Evolutionary conservation across 2,329 filamentous ascomycete genomes (phyloP).

Genomic region (Lanzia echinophila): DNA sequence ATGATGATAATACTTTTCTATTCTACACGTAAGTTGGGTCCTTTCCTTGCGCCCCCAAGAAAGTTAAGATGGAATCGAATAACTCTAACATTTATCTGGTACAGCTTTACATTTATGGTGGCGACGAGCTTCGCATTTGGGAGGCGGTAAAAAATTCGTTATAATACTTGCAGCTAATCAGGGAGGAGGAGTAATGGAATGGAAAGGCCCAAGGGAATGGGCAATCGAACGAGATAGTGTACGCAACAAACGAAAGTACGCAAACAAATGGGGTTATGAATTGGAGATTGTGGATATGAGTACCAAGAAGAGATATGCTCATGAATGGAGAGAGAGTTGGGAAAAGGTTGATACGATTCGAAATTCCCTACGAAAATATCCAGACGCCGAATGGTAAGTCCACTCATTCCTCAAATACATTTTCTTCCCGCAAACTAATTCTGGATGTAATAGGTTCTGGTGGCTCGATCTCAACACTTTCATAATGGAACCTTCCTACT

Average conservation of each 20-base stretch:
- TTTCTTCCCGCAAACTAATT: constrained; percentile 18
- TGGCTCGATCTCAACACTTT: constrained; percentile 98
- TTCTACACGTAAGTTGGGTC: constrained; percentile 69
- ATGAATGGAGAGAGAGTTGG: constrained; percentile 99
- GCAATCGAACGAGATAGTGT: constrained; percentile 95
- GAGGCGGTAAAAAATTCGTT: constrained; percentile 85
- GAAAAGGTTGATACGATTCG: constrained; percentile 96
- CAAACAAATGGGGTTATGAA: constrained; percentile 83
- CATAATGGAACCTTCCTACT: constrained; percentile 92
- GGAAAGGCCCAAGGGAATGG: constrained; percentile 97
- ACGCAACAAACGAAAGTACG: constrained; percentile 89
- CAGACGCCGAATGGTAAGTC: constrained; percentile 84
- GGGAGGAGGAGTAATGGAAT: constrained; percentile 96
- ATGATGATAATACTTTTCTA: constrained; percentile 61
- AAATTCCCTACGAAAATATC: constrained; percentile 85
- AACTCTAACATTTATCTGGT: constrained; percentile 13
- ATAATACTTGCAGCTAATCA: constrained; percentile 91
- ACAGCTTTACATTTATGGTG: constrained; percentile 47
- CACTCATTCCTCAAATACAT: not conserved
- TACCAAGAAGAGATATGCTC: constrained; percentile 95
- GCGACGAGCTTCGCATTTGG: constrained; percentile 65
- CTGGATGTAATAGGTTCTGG: constrained; percentile 77
- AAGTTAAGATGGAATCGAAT: no score
- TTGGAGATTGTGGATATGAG: constrained; percentile 97
- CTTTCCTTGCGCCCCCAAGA: no score